Percentiles rank a stretch among this genome's conserved stretches.
Evolutionary conservation across 164 flowering plant species (phyloP).

Genomic region (Tetrastigma voinierianum): DNA sequence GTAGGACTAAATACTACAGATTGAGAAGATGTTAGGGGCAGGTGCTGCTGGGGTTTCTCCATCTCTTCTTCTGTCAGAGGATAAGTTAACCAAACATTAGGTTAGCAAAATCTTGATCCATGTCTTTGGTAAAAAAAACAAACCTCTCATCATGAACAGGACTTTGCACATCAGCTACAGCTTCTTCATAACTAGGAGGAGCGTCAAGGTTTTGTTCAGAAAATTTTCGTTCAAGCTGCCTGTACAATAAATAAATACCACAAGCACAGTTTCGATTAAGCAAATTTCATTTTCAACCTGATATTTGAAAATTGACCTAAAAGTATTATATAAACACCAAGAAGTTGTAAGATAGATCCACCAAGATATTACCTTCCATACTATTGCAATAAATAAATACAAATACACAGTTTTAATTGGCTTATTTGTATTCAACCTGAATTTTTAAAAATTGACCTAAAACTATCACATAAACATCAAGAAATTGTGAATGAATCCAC

Average conservation of each 20-base stretch:
- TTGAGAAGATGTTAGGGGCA: slow-evolving; percentile 55
- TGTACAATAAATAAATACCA: slow-evolving; percentile 15
- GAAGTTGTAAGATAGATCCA: too few species aligned
- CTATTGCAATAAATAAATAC: too few species aligned
- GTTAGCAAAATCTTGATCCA: background rate
- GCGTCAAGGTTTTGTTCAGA: slow-evolving; percentile 78
- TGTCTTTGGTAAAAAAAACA: background rate
- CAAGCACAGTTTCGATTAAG: too few species aligned
- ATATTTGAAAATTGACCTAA: too few species aligned
- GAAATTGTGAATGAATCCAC: slow-evolving; percentile 2
- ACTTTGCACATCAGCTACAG: slow-evolving; percentile 51
- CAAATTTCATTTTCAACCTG: too few species aligned
- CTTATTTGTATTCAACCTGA: background rate
- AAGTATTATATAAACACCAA: too few species aligned
- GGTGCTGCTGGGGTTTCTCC: slow-evolving; percentile 47
- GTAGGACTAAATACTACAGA: slow-evolving; percentile 31
- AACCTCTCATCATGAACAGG: slow-evolving; percentile 76
- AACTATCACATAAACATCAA: background rate
- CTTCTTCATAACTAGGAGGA: slow-evolving; percentile 96
- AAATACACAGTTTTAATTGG: background rate
- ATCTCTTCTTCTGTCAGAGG: slow-evolving; percentile 43
- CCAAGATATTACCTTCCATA: too few species aligned
- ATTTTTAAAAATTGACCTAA: background rate
- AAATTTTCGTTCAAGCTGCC: slow-evolving; percentile 55
- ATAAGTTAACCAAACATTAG: slow-evolving; percentile 5